Evolutionary conservation across 768 basidiomycete genomes (phyloP).

Genomic region (Boletus rubroflammeus): DNA sequence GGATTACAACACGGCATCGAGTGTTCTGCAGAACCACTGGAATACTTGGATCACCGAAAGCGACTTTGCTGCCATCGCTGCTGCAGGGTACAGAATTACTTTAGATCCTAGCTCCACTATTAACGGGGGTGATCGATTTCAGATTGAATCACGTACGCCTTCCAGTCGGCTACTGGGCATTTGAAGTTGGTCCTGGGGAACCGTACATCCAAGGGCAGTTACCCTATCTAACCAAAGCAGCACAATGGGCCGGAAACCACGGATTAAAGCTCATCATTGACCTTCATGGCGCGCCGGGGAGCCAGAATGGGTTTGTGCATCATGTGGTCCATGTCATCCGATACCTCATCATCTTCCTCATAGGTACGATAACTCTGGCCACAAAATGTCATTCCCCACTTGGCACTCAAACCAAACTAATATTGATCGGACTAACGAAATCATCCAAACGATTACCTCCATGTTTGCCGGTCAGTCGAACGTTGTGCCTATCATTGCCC

Average conservation of each 20-base stretch:
- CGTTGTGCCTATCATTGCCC: conserved; percentile 66
- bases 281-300: conserved; percentile 77
- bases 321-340: not conserved
- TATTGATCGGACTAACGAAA: conserved; percentile 59
- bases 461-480: conserved; percentile 52
- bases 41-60: conserved; percentile 78
- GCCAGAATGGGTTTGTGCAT: conserved; percentile 67
- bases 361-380: conserved; percentile 84
- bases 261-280: conserved; percentile 82
- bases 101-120: not conserved
- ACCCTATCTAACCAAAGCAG: conserved; percentile 62
- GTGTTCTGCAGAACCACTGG: conserved; percentile 66
- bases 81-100: conserved; percentile 53
- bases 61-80: conserved; percentile 73
- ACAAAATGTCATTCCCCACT: conserved; percentile 50
- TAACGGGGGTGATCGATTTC: conserved; percentile 6
- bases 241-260: conserved; percentile 64
- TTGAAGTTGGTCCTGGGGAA: conserved; percentile 72
- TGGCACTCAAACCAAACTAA: conserved; percentile 71
- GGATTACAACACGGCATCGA: conserved; percentile 43
- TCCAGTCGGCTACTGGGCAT: conserved; percentile 91
- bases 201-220: conserved; percentile 78
- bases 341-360: conserved; percentile 3
- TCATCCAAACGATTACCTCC: conserved; percentile 60
- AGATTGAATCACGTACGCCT: conserved; percentile 81